phyloP scores from a whole-genome alignment of 495 filamentous ascomycete genomes.

The Podospora pseudocomata region DNA sequence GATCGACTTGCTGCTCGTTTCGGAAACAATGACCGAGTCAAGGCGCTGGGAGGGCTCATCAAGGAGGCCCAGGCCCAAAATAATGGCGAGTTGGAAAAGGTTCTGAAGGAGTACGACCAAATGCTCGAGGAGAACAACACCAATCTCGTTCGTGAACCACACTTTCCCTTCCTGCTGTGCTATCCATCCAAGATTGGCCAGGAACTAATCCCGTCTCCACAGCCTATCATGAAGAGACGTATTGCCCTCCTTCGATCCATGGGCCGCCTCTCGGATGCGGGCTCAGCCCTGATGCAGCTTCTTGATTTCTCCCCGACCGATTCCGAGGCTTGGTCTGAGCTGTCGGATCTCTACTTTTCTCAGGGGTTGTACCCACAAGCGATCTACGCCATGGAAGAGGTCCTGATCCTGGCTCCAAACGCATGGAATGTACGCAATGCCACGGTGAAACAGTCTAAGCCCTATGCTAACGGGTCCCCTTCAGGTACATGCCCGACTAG shows the following conservation, averaged over 20 bases:
- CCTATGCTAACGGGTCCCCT: slow-evolving; percentile 25
- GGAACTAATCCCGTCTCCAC: not conserved
- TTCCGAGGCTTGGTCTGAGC: slow-evolving; percentile 89
- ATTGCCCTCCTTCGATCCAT: slow-evolving; percentile 75
- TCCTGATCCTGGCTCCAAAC: slow-evolving; percentile 81
- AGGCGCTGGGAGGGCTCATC: slow-evolving; percentile 76
- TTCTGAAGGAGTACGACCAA: slow-evolving; percentile 73
- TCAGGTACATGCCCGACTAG: slow-evolving; percentile 82
- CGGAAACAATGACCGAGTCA: slow-evolving; percentile 78
- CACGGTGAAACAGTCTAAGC: slow-evolving; percentile 17
- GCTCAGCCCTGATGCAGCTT: slow-evolving; percentile 65
- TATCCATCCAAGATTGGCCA: not conserved
- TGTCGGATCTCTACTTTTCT: slow-evolving; percentile 76
- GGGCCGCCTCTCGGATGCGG: slow-evolving; percentile 64
- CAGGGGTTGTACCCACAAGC: slow-evolving; percentile 77
- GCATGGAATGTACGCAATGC: slow-evolving; percentile 79
- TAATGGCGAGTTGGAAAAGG: slow-evolving; percentile 56
- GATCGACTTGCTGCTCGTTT: slow-evolving; percentile 73
- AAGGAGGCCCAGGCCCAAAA: slow-evolving; percentile 77
- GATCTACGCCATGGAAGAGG: slow-evolving; percentile 86
- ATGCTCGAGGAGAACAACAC: slow-evolving; percentile 69
- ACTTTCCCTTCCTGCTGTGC: slow-evolving; percentile 9
- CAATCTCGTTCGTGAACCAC: slow-evolving; percentile 62
- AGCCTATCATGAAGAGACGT: slow-evolving; percentile 85
- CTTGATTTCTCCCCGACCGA: slow-evolving; percentile 84